Base-by-base conservation (phyloP, 2,329 filamentous ascomycete species). In the Ophiosphaerella herpotricha region DNA sequence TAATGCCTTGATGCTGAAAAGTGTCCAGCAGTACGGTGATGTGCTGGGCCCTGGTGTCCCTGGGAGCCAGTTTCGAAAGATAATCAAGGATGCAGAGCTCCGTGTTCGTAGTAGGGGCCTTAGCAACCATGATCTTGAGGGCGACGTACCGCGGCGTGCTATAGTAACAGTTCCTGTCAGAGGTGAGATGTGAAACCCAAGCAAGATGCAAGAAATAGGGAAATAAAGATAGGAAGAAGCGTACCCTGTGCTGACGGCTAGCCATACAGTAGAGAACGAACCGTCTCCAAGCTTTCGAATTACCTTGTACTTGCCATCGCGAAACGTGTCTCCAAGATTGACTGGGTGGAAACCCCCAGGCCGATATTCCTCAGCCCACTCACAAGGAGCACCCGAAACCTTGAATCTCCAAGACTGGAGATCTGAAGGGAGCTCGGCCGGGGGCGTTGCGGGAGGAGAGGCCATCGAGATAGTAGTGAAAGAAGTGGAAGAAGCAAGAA, bases 221-320 rank as follows among this genome's bases (percentile, higher is more conserved):
- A 49, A 35, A 45, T 24, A 45, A 34, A 34, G 33, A 34, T 36
- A 39, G 41, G 41, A 49, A 23, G 41, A 31, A 32, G 29, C 33
- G 12, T 53, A 54, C 54, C 40, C 39, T 39, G 45, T 46, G 43
- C 34, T 39, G 9, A 46, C 53, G 7, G 51, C 57, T 11, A 60
- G 51, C 57, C 54, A 60, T 26, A 60, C 57, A 38, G 54, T 57
- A n/a, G 54, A 57, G 39, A 31, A 55, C 16, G 44, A 50, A 33
- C 57, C 54, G 21, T 53, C 35, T 38, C 57, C 57, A 24, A 60
- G 50, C 42, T 60, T 60, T 34, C 52, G 51, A 41, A 60, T 55
- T 18, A 60, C 31, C 34, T 39, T 50, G 46, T 60, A 60, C 47
- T 50, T 48, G 21, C 47, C 44, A 18, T 46, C 39, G 31, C 35